Evolutionary conservation across 768 basidiomycete genomes (phyloP), one percentile per base, ranked within the genome.

Genomic region (Serendipita vermifera): DNA sequence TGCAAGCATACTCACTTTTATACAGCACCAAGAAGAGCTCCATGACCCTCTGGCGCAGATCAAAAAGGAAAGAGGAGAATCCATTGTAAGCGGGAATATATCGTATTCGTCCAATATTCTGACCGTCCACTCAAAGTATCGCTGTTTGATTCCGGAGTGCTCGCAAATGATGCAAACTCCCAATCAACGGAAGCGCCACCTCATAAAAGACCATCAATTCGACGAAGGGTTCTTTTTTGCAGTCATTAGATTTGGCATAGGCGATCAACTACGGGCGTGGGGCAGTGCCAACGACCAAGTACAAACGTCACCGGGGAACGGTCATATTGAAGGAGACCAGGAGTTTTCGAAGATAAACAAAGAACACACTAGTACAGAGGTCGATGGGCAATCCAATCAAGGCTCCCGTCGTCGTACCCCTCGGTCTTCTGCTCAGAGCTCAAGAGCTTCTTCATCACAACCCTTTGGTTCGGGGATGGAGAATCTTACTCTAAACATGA

Each of bases 81-180:
- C 46, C 5, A 51, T 51, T 22, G 46, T 51, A 17, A 51, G 46
- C n/a, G n/a, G n/a, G n/a, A n/a, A n/a, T n/a, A n/a, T n/a, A n/a
- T n/a, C n/a, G n/a, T n/a, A n/a, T n/a, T n/a, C n/a, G n/a, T n/a
- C n/a, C n/a, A n/a, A n/a, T n/a, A n/a, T n/a, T n/a, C n/a, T n/a
- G n/a, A n/a, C n/a, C n/a, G n/a, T n/a, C 26, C 7, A 26, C n/a
- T n/a, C 9, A 17, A n/a, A 51, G 46, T 51, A 51, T 29, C 20
- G 31, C 15, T 51, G 46, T 29, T 29, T 51, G 15, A 15, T 51
- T 29, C 20, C n/a, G 15, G 22, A 51, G 9, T 51, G 46, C 27
- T 20, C n/a, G 5, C 15, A 22, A 29, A 9, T 51, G 5, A 26
- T 29, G 6, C 20, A 15, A 7, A 22, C 46, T 9, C 46, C 46